phyloP scores from a whole-genome alignment of 2,329 filamentous ascomycete genomes.

The Polytolypa hystricis region DNA sequence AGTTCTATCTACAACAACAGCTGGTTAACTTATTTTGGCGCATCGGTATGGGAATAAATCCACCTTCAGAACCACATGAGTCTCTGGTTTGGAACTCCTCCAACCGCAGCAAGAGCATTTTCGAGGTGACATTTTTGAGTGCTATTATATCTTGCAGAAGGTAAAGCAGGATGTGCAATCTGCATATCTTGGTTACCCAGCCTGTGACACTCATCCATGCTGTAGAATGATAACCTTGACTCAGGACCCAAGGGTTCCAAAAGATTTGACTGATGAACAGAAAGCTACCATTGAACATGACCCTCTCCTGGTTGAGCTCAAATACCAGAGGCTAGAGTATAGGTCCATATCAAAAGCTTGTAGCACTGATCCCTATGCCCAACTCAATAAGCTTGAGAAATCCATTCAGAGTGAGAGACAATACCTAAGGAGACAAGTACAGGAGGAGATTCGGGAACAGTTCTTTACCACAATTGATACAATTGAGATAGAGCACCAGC shows the following conservation, averaged over 20 bases:
- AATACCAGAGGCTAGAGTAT: neutral
- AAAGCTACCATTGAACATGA: constrained; percentile 1
- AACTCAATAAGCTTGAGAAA: too few relatives aligned
- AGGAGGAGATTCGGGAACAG: neutral
- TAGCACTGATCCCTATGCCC: too few relatives aligned
- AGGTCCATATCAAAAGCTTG: neutral
- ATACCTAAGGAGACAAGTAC: neutral
- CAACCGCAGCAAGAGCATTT: constrained; percentile 12
- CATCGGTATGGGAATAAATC: too few relatives aligned
- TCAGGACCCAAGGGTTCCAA: neutral
- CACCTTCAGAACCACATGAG: too few relatives aligned
- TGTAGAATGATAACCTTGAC: neutral
- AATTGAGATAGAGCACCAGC: constrained; percentile 3
- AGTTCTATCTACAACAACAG: too few relatives aligned
- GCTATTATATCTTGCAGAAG: constrained; percentile 5
- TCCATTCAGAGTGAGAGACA: too few relatives aligned
- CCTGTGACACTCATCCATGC: neutral
- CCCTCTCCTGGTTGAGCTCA: neutral
- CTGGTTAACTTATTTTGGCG: too few relatives aligned
- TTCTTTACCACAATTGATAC: constrained; percentile 4
- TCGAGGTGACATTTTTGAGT: constrained; percentile 1
- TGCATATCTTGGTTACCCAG: constrained; percentile 2
- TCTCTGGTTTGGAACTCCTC: too few relatives aligned
- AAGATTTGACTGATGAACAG: constrained; percentile 1
- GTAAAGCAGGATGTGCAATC: constrained; percentile 3